Base-by-base conservation (phyloP, 805 yeast species). In the Pichia gijzeniarum region DNA sequence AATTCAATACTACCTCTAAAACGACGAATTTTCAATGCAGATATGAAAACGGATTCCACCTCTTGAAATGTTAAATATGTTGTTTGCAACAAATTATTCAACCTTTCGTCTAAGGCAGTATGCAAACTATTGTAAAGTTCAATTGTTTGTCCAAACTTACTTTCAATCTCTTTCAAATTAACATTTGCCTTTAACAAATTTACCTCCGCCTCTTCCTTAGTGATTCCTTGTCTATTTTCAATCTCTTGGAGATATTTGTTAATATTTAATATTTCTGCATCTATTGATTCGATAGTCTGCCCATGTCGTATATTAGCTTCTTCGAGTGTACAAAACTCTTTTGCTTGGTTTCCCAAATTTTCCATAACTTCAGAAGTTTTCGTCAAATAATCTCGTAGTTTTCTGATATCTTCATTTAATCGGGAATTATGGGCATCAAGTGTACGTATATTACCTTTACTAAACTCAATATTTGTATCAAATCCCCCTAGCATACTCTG, bases 1-100 rank as follows among this genome's bases (percentile, higher is more conserved):
- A 91, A 82, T 14, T 71, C 71, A 37, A 93, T 70, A 41, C 73
- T 70, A 12, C 97, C 98, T 7, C 74, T 71, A 60, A 85, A 89
- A 3, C 85, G 84, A 63, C 97, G 72, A 35, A 76, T 67, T 38
- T 71, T 74, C 51, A 85, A 62, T 0, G 88, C 77, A 35, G 71
- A 66, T 48, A 77, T 78, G 60, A 85, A 85, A 44, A 73, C 79
- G 30, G 64, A 53, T 48, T 74, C 75, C 17, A 80, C 82, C 30
- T 68, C 74, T 31, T 64, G 59, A 45, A 76, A 74, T 1, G 76
- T 64, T 22, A 69, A 50, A 44, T 65, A 55, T 43, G 71, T 58
- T 38, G 74, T 60, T 40, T 66, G 58, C 41, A 63, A 63, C 47
- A 76, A 67, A 28, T 73, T 68, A 27, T 63, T 63, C 19, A 68